Conservation (phyloP, 2,329 filamentous ascomycete genomes). For the Sporothrix sp. region DNA sequence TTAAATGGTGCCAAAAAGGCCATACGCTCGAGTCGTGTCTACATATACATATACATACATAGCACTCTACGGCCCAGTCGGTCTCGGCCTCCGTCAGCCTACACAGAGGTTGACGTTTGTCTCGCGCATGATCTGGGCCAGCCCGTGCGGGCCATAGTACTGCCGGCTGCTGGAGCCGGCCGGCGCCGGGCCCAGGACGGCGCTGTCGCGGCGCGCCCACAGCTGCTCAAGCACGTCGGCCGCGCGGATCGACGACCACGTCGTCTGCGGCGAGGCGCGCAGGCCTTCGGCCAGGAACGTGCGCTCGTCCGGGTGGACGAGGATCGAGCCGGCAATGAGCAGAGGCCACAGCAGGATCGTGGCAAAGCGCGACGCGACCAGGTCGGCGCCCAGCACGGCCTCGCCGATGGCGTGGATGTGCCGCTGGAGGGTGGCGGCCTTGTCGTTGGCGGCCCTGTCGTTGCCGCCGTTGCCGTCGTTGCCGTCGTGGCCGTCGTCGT, state of each 20-base stretch:
- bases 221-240: conserved; percentile 16
- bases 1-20: no score
- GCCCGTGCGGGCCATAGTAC: conserved; percentile 14
- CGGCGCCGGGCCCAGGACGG: background rate
- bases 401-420: conserved; percentile 15
- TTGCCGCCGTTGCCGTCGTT: background rate
- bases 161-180: background rate
- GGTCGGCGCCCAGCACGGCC: conserved; percentile 12
- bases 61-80: no score
- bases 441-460: background rate
- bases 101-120: conserved; percentile 8
- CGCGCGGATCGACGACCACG: conserved; percentile 14
- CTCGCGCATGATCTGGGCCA: conserved; percentile 13
- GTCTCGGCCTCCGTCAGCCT: background rate
- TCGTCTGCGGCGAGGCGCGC: conserved; percentile 10
- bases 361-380: conserved; percentile 16
- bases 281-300: conserved; percentile 14
- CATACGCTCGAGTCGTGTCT: no score
- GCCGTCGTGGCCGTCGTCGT: background rate
- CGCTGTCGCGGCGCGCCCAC: conserved; percentile 12
- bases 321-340: conserved; percentile 15
- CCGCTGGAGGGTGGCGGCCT: conserved; percentile 6
- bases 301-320: conserved; percentile 11
- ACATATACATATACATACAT: no score
- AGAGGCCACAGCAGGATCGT: conserved; percentile 18